Evolutionary conservation across 176 grass and related monocot genomes (phyloP), one percentile per base, ranked within the genome.

Genomic region (Bothriochloa decipiens): DNA sequence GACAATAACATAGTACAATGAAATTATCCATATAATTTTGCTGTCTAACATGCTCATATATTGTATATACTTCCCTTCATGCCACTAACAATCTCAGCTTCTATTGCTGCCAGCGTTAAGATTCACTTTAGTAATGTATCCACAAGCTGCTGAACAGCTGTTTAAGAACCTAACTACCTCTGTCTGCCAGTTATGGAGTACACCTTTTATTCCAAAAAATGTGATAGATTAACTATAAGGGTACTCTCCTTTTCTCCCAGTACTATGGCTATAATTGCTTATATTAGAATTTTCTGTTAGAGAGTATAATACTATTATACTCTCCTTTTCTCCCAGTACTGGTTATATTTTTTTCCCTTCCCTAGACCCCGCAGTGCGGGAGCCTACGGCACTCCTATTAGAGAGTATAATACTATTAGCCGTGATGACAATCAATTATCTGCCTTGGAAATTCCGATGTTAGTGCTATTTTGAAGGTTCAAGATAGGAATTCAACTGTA

Each of bases 1-100:
- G 39, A 57, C 58, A 65, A 55, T 17, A 82, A 81, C 42, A 28
- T 37, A 72, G 40, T 26, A 46, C 37, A 72, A 75, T 65, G 23
- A 70, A 75, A 46, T 33, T 76, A 15, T 43, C 29, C 25, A 17
- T 81, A 89, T 35, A 70, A 81, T 70, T 39, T 67, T 71, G 26
- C 46, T 27, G 50, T 36, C 7, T 37, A 45, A 72, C 43, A 68
- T 80, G 64, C 60, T 55, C 27, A 70, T 39, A 89, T 70, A 69
- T 63, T 69, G 17, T 79, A 79, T 74, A 76, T 41, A 43, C 49
- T 71, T 86, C 42, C 62, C 18, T 72, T 86, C 26, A 82, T 78
- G 46, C 16, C 55, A 90, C 61, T 68, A 68, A 79, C 10, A 25
- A 70, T 75, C 68, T 80, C 82, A 75, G 22, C n/a, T 66, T 46